Percentiles rank a stretch among this genome's conserved stretches.
Conservation (phyloP, 2,329 filamentous ascomycete genomes). For the Tolypocladium endophyticum region DNA sequence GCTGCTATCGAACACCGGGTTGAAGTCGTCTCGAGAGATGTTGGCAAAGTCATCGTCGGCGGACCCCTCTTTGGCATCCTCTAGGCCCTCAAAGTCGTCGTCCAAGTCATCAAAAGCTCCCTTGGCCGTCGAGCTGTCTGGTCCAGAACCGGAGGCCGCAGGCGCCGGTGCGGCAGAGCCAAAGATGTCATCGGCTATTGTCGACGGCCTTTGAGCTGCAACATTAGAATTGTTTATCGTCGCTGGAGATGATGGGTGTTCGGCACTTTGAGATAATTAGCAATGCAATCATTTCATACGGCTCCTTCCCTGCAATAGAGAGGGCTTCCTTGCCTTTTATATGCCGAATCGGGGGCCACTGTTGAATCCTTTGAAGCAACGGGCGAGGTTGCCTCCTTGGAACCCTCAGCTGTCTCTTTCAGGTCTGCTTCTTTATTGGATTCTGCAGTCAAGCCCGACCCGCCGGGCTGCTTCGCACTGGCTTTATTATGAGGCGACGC, state of each 20-base stretch:
- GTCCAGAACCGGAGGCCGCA: slow-evolving; percentile 10
- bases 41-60: slow-evolving; percentile 72
- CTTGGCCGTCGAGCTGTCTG: slow-evolving; percentile 25
- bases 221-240: slow-evolving; percentile 14
- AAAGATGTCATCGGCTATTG: slow-evolving; percentile 29
- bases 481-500: slow-evolving; percentile 35
- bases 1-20: slow-evolving; percentile 68
- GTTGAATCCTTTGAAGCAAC: background rate
- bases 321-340: slow-evolving; percentile 13
- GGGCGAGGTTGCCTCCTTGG: background rate
- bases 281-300: background rate
- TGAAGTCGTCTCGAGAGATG: slow-evolving; percentile 68
- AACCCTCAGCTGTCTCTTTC: slow-evolving; percentile 4
- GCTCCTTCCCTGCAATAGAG: background rate
- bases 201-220: slow-evolving; percentile 17
- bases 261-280: slow-evolving; percentile 11
- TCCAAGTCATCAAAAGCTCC: slow-evolving; percentile 65
- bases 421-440: slow-evolving; percentile 6
- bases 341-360: slow-evolving; percentile 11
- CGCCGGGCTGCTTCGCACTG: slow-evolving; percentile 6
- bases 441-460: background rate
- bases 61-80: slow-evolving; percentile 73
- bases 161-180: slow-evolving; percentile 20
- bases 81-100: slow-evolving; percentile 70
- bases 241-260: slow-evolving; percentile 20